These are phyloP conservation scores for Boletus subcaerulescens DNA, from an alignment of 768 basidiomycete species.

Conservation along the genomic window DNA sequence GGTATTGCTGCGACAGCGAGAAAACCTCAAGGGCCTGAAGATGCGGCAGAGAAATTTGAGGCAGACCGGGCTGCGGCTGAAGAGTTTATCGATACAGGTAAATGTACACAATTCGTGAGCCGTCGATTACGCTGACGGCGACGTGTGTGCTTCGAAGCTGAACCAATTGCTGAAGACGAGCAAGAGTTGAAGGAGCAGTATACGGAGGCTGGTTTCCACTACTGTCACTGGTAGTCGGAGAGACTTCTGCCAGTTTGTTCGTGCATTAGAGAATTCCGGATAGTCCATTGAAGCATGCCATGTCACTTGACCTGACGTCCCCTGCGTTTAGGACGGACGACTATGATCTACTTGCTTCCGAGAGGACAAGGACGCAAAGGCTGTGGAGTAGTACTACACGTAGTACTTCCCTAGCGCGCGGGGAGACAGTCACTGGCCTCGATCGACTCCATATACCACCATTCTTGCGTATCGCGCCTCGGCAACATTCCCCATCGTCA, in stretches of 20 bases:
- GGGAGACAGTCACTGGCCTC: no score
- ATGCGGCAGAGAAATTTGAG: slow-evolving; percentile 82
- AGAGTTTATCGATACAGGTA: slow-evolving; percentile 84
- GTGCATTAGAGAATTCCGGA: slow-evolving; percentile 75
- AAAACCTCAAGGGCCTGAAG: slow-evolving; percentile 66
- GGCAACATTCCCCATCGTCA: no score
- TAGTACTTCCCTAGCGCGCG: slow-evolving; percentile 55
- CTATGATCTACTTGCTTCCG: slow-evolving; percentile 67
- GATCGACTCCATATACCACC: no score
- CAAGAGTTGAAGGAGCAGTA: slow-evolving; percentile 75
- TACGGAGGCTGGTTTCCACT: slow-evolving; percentile 74
- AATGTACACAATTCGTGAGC: neutral
- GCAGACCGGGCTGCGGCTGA: slow-evolving; percentile 80
- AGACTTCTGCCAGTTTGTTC: slow-evolving; percentile 90
- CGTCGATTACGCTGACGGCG: neutral
- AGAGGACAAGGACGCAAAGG: slow-evolving; percentile 78
- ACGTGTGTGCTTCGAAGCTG: slow-evolving; percentile 48
- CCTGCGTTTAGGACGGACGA: slow-evolving; percentile 51
- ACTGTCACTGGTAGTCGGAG: slow-evolving; percentile 92
- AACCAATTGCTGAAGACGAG: slow-evolving; percentile 88
- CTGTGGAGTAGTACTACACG: slow-evolving; percentile 73
- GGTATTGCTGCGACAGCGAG: slow-evolving; percentile 62
- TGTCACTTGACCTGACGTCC: neutral
- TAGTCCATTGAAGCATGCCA: slow-evolving; percentile 65
- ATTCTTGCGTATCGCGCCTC: no score